Conservation (phyloP, 2,329 filamentous ascomycete genomes). For the Trichocomaceae sp. region DNA sequence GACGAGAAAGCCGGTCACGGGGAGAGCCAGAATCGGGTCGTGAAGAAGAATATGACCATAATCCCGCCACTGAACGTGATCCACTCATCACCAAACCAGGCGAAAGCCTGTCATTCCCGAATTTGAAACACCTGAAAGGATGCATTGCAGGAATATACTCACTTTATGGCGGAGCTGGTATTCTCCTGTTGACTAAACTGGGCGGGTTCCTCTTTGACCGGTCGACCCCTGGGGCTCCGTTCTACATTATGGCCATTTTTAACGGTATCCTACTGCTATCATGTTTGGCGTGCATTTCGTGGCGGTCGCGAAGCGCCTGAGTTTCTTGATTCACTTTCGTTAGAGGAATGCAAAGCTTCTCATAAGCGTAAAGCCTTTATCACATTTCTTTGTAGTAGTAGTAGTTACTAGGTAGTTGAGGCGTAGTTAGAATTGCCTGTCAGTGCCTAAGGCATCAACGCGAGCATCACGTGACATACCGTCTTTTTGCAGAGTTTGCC, state of each 20-base stretch:
- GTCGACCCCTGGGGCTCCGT: constrained; percentile 68
- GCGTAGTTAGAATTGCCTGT: no score
- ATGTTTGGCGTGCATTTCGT: constrained; percentile 25
- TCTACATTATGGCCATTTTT: constrained; percentile 89
- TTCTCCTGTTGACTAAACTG: constrained; percentile 82
- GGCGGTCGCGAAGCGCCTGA: background rate
- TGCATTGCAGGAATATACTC: constrained; percentile 94
- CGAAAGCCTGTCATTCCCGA: constrained; percentile 21
- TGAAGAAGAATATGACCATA: background rate
- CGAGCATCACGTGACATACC: background rate
- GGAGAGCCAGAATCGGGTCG: constrained; percentile 4
- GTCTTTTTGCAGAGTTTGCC: constrained; percentile 24
- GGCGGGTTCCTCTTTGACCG: constrained; percentile 81
- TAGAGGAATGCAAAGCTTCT: no score
- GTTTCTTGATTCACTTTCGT: background rate
- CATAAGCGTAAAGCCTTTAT: no score
- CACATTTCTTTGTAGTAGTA: no score
- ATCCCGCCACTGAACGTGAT: constrained; percentile 21
- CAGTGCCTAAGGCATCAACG: background rate
- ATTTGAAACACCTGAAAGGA: constrained; percentile 66
- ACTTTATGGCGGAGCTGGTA: constrained; percentile 81
- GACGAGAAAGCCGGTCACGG: background rate
- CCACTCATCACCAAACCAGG: constrained; percentile 23
- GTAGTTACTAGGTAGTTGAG: no score
- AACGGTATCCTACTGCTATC: constrained; percentile 62